Percentiles rank a stretch among this genome's conserved stretches.
Evolutionary conservation across 805 yeast genomes (phyloP).

Genomic region (Myxozyma lipomycoides): DNA sequence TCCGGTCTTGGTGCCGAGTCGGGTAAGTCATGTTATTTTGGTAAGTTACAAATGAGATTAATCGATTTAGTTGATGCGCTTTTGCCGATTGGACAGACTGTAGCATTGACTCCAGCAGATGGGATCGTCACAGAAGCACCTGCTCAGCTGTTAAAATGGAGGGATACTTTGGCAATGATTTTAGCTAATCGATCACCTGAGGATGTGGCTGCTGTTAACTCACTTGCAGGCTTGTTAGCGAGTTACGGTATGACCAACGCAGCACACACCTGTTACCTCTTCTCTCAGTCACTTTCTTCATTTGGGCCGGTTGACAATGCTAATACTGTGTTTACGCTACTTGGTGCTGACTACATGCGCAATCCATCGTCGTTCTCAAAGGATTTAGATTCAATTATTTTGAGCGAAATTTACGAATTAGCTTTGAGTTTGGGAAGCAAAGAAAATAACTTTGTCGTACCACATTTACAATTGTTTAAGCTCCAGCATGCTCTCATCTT

Average conservation of each 20-base stretch:
- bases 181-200: conserved; percentile 34
- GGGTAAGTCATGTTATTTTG: conserved; percentile 41
- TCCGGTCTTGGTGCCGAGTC: conserved; percentile 58
- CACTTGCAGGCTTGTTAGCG: conserved; percentile 40
- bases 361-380: conserved; percentile 45
- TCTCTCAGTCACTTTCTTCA: conserved; percentile 29
- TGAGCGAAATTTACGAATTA: conserved; percentile 71
- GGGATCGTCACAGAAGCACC: conserved; percentile 10
- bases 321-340: conserved; percentile 26
- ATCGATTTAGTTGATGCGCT: conserved; percentile 15
- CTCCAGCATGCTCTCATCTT: conserved; percentile 63
- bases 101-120: conserved; percentile 7
- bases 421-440: conserved; percentile 36
- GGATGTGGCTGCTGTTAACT: conserved; percentile 34
- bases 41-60: background rate
- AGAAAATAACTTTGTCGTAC: conserved; percentile 36
- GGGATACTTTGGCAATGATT: conserved; percentile 33
- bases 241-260: conserved; percentile 41
- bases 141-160: conserved; percentile 32
- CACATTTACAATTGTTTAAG: conserved; percentile 58
- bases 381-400: conserved; percentile 46
- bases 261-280: conserved; percentile 42
- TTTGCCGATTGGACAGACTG: conserved; percentile 18
- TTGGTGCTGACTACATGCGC: conserved; percentile 32
- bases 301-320: conserved; percentile 33